Evolutionary conservation across 2,329 filamentous ascomycete genomes (phyloP), one percentile per base, ranked within the genome.

Genomic region (Xylariaceae sp.): DNA sequence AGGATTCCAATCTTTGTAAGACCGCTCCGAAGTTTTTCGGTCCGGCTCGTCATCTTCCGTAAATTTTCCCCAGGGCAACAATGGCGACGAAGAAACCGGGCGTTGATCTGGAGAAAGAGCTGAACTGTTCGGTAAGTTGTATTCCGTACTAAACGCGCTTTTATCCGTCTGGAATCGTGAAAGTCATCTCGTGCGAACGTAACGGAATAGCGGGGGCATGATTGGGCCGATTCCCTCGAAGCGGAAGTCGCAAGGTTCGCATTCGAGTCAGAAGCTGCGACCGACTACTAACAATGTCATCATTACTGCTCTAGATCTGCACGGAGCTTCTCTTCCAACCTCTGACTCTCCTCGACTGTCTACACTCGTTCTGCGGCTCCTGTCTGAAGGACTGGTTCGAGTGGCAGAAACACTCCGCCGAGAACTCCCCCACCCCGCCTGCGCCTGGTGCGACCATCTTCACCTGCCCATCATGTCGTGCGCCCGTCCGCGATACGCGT

Each of bases 341-440:
- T 39, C 82, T 96, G 64, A 96, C 92, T 34, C 85, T 96, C 53
- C 89, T 96, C 73, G 90, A 96, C 78, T 96, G 92, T 73, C 84
- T 96, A 50, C 92, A 96, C 76, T 97, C 93, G 51, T 99, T 95
- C 75, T 99, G 94, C 78, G 94, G 92, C 64, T 89, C 90, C 45
- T 99, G 94, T 72, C 75, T 97, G 60, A 96, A 96, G 74, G 91
- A 96, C 78, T 99, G 94, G 94, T 99, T 97, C 73, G 78, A 80
- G 64, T 94, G 86, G 74, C 91, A 96, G 73, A 86, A 87, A 44
- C 78, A 80, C 35, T 79, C 80, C 11, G 82, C 82, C 49, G 82
- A 81, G 64, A 76, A 74, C 59, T 75, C 76, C 1, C 81, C 80
- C 10, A 75, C 75, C 9, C 76, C 79, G 48, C 79, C 84, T 63